Evolutionary conservation across 805 yeast species (phyloP).

Genomic region (Cyberlindnera maritima): DNA sequence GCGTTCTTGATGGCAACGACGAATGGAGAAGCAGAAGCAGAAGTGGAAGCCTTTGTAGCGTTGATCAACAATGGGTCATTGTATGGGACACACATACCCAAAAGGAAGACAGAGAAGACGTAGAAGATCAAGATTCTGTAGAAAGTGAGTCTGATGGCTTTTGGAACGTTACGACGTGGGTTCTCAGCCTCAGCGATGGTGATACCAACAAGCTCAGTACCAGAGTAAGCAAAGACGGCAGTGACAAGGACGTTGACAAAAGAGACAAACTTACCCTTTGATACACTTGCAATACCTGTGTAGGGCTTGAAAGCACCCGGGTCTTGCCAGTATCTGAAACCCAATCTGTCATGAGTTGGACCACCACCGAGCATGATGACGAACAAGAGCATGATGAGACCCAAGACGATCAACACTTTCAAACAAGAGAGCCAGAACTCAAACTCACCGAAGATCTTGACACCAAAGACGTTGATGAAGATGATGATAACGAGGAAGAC

Average conservation of each 20-base stretch:
- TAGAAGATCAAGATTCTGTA: constrained; percentile 68
- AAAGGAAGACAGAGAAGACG: constrained; percentile 54
- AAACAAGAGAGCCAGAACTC: constrained; percentile 48
- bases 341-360: constrained; percentile 69
- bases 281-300: constrained; percentile 41
- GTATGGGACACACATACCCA: constrained; percentile 68
- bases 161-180: constrained; percentile 69
- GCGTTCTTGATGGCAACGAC: constrained; percentile 77
- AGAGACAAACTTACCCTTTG: constrained; percentile 56
- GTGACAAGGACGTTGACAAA: constrained; percentile 62
- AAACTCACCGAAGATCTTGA: constrained; percentile 54
- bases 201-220: constrained; percentile 68
- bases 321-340: constrained; percentile 66
- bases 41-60: constrained; percentile 47
- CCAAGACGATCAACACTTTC: constrained; percentile 48
- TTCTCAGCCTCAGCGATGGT: constrained; percentile 72
- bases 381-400: constrained; percentile 43
- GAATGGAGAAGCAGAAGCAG: constrained; percentile 79
- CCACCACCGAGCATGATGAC: constrained; percentile 76
- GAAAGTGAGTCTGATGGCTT: constrained; percentile 66
- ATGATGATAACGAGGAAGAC: constrained; percentile 38
- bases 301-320: constrained; percentile 62
- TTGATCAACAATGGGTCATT: constrained; percentile 45
- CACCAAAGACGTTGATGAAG: constrained; percentile 49
- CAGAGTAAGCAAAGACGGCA: constrained; percentile 69